Conservation (phyloP, 352 stramenopile genomes). For the Globisporangium megalacanthum region DNA sequence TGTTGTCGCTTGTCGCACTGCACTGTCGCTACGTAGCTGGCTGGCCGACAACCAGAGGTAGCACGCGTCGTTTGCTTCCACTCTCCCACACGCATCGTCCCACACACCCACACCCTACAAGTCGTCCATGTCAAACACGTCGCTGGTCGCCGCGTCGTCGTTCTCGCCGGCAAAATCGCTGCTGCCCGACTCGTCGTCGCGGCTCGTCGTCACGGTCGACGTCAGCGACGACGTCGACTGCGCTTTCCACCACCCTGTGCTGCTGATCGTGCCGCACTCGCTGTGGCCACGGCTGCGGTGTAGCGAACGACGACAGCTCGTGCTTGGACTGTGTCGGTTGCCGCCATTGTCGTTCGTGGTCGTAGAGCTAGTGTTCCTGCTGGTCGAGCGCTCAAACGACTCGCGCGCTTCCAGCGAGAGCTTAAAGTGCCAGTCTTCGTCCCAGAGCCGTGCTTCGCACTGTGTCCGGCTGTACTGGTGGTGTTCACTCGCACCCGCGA, state of each 20-base stretch:
- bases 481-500: constrained; percentile 2
- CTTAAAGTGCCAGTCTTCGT: constrained; percentile 73
- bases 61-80: no score
- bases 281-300: not conserved
- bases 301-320: not conserved
- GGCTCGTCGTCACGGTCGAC: constrained; percentile 28
- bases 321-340: not conserved
- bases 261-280: constrained; percentile 1
- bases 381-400: constrained; percentile 35
- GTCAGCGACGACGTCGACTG: constrained; percentile 28
- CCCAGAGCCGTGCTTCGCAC: constrained; percentile 46
- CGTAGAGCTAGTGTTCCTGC: constrained; percentile 4
- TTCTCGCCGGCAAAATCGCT: constrained; percentile 17
- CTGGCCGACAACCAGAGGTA: no score
- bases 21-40: no score
- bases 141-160: constrained; percentile 6
- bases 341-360: constrained; percentile 7
- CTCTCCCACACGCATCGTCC: not conserved
- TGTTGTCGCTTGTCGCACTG: no score
- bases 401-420: constrained; percentile 61
- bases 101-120: constrained; percentile 16
- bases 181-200: constrained; percentile 23
- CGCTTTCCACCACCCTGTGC: constrained; percentile 8
- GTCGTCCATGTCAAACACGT: constrained; percentile 70
- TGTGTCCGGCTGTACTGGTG: constrained; percentile 32